Evolutionary conservation across 805 yeast genomes (phyloP).

Genomic region (Clavispora fructus): DNA sequence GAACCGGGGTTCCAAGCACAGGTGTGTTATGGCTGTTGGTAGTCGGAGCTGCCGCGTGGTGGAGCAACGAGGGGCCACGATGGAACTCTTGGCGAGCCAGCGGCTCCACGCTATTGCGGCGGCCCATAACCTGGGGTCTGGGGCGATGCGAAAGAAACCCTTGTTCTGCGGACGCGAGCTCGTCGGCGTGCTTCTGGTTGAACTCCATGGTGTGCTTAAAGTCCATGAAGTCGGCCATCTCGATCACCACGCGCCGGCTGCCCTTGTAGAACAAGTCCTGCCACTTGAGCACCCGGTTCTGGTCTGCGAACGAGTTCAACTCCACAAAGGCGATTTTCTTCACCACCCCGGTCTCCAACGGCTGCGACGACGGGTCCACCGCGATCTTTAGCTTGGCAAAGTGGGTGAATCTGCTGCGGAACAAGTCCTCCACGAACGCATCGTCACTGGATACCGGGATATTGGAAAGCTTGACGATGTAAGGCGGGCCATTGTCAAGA

Average conservation of each 20-base stretch:
- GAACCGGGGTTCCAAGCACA: neutral
- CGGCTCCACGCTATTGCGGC: neutral
- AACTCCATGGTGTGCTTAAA: constrained; percentile 36
- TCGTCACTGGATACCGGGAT: constrained; percentile 53
- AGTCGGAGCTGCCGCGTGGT: neutral
- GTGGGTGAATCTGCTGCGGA: constrained; percentile 56
- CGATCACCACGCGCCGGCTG: constrained; percentile 34
- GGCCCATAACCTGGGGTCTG: constrained; percentile 1
- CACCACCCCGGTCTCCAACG: constrained; percentile 31
- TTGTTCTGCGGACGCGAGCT: constrained; percentile 25
- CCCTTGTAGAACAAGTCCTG: constrained; percentile 49
- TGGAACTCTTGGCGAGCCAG: neutral
- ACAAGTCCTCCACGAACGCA: constrained; percentile 51
- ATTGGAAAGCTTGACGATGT: constrained; percentile 56
- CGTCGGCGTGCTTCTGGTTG: constrained; percentile 30
- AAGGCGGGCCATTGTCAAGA: constrained; percentile 47
- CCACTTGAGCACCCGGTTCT: constrained; percentile 59
- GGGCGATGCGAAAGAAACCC: constrained; percentile 22
- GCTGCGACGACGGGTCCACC: constrained; percentile 43
- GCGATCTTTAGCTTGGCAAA: constrained; percentile 57
- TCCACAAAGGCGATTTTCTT: constrained; percentile 64
- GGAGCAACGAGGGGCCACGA: neutral
- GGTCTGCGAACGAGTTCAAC: constrained; percentile 43
- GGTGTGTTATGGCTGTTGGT: neutral
- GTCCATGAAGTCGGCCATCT: constrained; percentile 36